Evolutionary conservation across 441 rosid species (phyloP), one percentile per base, ranked within the genome.

Genomic region (Raphanus hybrid): DNA sequence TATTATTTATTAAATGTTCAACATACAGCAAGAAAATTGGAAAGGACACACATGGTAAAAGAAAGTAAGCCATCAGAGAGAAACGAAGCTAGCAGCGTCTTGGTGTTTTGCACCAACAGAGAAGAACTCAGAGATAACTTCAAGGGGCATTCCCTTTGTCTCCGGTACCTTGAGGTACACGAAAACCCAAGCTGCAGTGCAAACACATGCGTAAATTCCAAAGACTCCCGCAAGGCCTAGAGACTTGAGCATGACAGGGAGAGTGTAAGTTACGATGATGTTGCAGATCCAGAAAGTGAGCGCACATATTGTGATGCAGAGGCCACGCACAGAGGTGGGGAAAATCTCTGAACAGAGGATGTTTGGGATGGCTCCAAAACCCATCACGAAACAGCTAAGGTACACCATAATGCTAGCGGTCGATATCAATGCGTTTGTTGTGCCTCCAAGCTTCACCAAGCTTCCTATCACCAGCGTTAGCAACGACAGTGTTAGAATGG

Each of bases 111-210:
- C 96, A 55, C 97, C 98, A 6, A 90, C 86, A 2, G 93, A 84
- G 62, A 93, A 91, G 89, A 93, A 89, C 80, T 93, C 97, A 0
- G 92, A 81, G 66, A 93, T 89, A 66, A 93, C 96, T 85, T 91
- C 98, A 9, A 91, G 89, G 1, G 98, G 98, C 98, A 93, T 92
- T 63, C 98, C 96, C 79, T 92, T 93, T 18, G 98, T 92, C 82
- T 92, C 98, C 0, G 96, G 96, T 23, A 92, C 97, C 74, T 90
- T 93, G 67, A 89, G 75, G 82, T 80, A 93, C 75, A 92, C 91
- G 20, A 93, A 93, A 57, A 85, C 71, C 92, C 89, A 86, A 0
- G 94, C 85, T 10, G 73, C 74, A 67, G 57, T 6, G 16, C 84
- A 80, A 18, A 80, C 79, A 39, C 52, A 23, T 10, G 87, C 87